A percentile compares a stretch with the other conserved stretches of the same genome.
These are phyloP conservation scores for Pleurotus giganteus DNA, from an alignment of 768 basidiomycete genomes.

Conservation along the genomic window DNA sequence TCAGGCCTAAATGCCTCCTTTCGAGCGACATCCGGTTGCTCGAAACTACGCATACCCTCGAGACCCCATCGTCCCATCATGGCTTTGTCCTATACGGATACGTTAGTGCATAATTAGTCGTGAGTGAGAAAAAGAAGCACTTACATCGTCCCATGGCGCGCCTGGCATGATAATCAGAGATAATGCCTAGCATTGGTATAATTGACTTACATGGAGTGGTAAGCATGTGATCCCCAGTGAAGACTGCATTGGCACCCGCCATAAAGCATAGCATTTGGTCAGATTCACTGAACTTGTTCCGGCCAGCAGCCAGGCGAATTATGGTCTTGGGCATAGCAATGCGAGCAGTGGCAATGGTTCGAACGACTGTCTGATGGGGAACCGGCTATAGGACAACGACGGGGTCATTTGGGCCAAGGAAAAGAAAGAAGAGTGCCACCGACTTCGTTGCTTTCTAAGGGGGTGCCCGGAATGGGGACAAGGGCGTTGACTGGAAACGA, in stretches of 20 bases:
- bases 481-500: conserved; percentile 98
- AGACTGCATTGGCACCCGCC: conserved; percentile 97
- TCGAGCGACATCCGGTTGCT: conserved; percentile 58
- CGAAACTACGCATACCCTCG: conserved; percentile 88
- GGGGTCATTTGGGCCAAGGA: conserved; percentile 1
- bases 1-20: conserved; percentile 43
- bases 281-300: conserved; percentile 83
- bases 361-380: conserved; percentile 76
- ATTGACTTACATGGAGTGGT: conserved; percentile 85
- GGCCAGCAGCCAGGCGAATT: conserved; percentile 91
- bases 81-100: conserved; percentile 67
- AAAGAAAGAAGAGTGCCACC: conserved; percentile 14
- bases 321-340: conserved; percentile 91
- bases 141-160: conserved; percentile 91
- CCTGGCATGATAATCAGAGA: conserved; percentile 38
- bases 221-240: conserved; percentile 97
- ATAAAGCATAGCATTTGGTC: conserved; percentile 99
- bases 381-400: conserved; percentile 55
- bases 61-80: conserved; percentile 95
- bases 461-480: conserved; percentile 94
- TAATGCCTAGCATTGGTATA: conserved; percentile 10
- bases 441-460: conserved; percentile 88
- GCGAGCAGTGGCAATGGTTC: conserved; percentile 94
- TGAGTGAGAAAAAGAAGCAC: conserved; percentile 14
- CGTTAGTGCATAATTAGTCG: conserved; percentile 11